phyloP scores from a whole-genome alignment of 179 eudicot genomes.

The Spergularia azorica region DNA sequence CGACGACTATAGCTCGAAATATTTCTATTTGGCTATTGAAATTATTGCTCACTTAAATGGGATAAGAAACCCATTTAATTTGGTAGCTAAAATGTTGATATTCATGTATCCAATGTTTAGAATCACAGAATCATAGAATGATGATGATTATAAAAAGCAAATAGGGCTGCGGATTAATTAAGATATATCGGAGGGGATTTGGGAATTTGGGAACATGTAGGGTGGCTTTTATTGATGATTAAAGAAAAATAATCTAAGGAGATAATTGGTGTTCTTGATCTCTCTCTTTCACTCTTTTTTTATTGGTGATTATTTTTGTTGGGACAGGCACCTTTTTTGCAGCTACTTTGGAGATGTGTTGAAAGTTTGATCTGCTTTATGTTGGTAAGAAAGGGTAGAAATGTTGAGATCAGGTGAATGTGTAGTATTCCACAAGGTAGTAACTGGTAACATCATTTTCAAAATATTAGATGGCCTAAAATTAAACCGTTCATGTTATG shows the following conservation, averaged over 20 bases:
- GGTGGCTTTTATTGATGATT: slow-evolving; percentile 17
- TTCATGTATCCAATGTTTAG: no score
- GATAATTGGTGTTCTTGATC: neutral
- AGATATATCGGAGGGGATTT: slow-evolving; percentile 16
- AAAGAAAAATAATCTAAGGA: neutral
- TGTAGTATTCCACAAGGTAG: neutral
- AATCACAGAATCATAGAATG: no score
- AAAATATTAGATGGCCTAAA: slow-evolving; percentile 9
- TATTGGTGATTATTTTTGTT: slow-evolving; percentile 2
- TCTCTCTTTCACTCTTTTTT: neutral
- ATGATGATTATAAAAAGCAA: slow-evolving; percentile 2
- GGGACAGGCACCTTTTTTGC: neutral
- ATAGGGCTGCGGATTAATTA: slow-evolving; percentile 21
- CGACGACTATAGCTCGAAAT: no score
- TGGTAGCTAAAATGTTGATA: no score
- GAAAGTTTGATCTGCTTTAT: neutral
- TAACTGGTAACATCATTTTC: slow-evolving; percentile 10
- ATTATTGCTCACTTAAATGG: no score
- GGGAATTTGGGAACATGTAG: slow-evolving; percentile 23
- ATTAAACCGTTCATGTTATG: neutral
- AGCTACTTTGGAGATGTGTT: slow-evolving; percentile 13
- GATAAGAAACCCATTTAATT: no score
- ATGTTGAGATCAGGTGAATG: neutral
- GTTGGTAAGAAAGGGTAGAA: slow-evolving; percentile 17
- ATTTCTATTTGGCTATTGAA: no score